These are phyloP conservation scores for Volvox africanus DNA, from an alignment of 139 green algal species.

Conservation along the genomic window DNA sequence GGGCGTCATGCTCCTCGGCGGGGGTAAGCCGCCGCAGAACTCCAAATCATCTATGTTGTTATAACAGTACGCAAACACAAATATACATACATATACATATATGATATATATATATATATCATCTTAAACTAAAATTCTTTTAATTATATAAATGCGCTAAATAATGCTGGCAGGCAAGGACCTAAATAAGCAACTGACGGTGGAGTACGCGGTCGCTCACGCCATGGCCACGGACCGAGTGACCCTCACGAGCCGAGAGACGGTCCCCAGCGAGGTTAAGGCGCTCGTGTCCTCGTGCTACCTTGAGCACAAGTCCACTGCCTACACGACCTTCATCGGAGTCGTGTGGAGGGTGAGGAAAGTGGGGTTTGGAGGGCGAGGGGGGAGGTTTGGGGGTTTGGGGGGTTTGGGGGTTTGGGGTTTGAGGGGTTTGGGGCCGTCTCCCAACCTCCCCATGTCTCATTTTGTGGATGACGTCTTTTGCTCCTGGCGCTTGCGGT, in stretches of 20 bases:
- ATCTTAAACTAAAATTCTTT: no score
- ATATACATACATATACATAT: no score
- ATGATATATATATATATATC: no score
- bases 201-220: constrained; percentile 18
- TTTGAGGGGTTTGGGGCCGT: no score
- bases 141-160: neutral
- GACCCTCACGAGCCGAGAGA: neutral
- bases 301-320: constrained; percentile 30
- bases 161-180: neutral
- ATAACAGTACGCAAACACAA: no score
- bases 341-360: constrained; percentile 8
- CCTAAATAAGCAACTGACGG: constrained; percentile 33
- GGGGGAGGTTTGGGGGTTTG: neutral
- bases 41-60: no score
- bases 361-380: no score
- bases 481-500: no score
- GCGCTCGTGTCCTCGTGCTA: constrained; percentile 23
- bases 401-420: neutral
- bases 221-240: neutral
- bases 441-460: no score
- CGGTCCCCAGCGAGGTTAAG: constrained; percentile 33
- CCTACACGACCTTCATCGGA: neutral
- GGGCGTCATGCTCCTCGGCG: constrained; percentile 41
- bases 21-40: neutral
- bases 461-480: no score